Base-by-base conservation (phyloP, 225 moss, liverwort and hornwort species). In the Pleurozium schreberi region DNA sequence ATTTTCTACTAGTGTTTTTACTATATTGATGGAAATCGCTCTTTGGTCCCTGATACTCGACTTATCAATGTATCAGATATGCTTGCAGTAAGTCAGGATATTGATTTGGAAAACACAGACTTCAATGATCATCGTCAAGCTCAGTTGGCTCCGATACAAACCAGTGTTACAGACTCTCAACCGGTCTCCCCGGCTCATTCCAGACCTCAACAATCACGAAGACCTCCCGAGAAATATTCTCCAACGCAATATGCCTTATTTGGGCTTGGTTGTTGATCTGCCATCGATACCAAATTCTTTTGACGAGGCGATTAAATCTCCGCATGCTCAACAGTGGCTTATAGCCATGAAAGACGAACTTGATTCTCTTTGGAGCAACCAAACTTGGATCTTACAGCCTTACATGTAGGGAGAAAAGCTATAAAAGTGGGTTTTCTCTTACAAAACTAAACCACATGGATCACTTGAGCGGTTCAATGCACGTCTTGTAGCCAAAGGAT, bases 61-160 rank as follows among this genome's bases (percentile, higher is more conserved):
- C n/a, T n/a, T 50, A 8, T 19, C 0, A 0, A 47, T 18, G 31
- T 18, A 2, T 1, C 3, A 6, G 0, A 0, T 10, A 45, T 73
- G 1, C 11, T 0, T 18, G 3, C 4, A 47, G 1, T 1, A 0
- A 30, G 4, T 47, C 0, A 18, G 1, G 14, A 3, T 8, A 74
- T 3, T 0, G 11, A 3, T 6, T 2, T 31, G 5, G 30, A 0
- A 6, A 30, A 73, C 1, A 0, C 4, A 0, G 0, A 49, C 4
- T 5, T 0, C 8, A 5, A 12, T 13, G 0, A 33, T 1, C 1
- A 8, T 0, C 0, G 3, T 33, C 8, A 33, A 33, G 3, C 5
- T 11, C 0, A 31, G 0, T 2, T 28, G 5, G 1, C 0, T 10
- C 6, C 10, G 0, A 17, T 45, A 16, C 16, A 43, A 5, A 43